Base-by-base conservation (phyloP, 2,329 filamentous ascomycete genomes). In the Exophiala phaeomuriformis region DNA sequence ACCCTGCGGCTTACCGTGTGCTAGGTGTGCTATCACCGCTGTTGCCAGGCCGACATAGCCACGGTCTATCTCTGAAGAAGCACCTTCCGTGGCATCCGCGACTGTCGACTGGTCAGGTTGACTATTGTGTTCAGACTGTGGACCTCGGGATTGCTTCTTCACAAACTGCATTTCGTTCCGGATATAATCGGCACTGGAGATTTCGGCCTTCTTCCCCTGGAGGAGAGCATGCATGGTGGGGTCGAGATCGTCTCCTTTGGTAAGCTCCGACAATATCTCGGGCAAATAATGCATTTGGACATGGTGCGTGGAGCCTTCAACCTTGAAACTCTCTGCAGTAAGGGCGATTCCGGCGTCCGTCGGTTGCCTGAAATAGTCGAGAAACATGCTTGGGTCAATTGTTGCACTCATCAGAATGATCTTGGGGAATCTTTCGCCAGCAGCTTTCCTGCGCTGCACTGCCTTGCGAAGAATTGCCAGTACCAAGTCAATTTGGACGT, bases 321-420 rank as follows among this genome's bases (percentile, higher is more conserved):
- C 89, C 85, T 90, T 51, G 96, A 76, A 45, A 95, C 82, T 0
- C 89, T 90, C 43, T 5, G 50, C 53, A 2, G 7, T 47, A 19
- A 62, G 50, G 6, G 27, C n/a, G 9, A 32, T 6, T n/a, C 42
- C 40, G 4, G 32, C 35, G 1, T 55, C 19, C 5, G 35, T 10
- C 9, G 50, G 49, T 51, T 84, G 83, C 27, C 33, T 42, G 1
- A 98, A 78, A 65, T 97, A 98, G 6, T 81, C 81, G 0, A 91
- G 95, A 67, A 98, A 96, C 5, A 84, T 83, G 55, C 93, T 84
- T 0, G 93, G 89, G 68, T 98, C 90, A 7, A 97, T 88, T 0
- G 93, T 97, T 9, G 93, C 93, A 61, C 90, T 96, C 93, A 98
- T 98, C 40, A 98, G 78, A 42, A 98, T 80, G 19, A 98, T 85